These are phyloP conservation scores for Trypanosoma avium DNA, from an alignment of 208 protist genomes.

Conservation along the genomic window DNA sequence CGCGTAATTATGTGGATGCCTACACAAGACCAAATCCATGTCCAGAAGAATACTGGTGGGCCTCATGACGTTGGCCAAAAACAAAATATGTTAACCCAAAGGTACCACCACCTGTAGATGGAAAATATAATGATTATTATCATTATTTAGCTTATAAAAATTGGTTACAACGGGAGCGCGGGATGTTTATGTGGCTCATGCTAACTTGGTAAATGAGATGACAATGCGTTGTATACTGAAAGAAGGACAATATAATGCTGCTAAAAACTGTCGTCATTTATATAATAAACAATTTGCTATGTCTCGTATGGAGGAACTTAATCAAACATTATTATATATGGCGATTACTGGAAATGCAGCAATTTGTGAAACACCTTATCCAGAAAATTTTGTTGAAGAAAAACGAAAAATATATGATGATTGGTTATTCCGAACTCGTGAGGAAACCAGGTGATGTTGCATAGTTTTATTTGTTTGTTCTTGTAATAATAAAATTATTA, in stretches of 20 bases:
- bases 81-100: conserved; percentile 85
- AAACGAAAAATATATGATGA: conserved; percentile 89
- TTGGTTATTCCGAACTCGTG: conserved; percentile 81
- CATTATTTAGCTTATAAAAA: conserved; percentile 85
- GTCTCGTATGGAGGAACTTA: conserved; percentile 81
- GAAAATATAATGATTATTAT: conserved; percentile 84
- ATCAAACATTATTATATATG: conserved; percentile 86
- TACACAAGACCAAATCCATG: conserved; percentile 79
- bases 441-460: conserved; percentile 71
- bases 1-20: conserved; percentile 69
- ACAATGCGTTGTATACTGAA: conserved; percentile 67
- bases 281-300: conserved; percentile 83
- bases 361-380: conserved; percentile 85
- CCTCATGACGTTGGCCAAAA: conserved; percentile 77
- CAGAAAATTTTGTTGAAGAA: conserved; percentile 79
- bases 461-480: neutral
- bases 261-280: conserved; percentile 86
- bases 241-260: conserved; percentile 86
- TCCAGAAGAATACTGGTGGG: conserved; percentile 84
- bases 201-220: conserved; percentile 81
- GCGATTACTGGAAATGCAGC: conserved; percentile 81
- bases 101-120: conserved; percentile 73
- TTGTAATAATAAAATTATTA: conserved; percentile 2
- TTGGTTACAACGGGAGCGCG: conserved; percentile 79
- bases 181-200: conserved; percentile 79